Conservation (phyloP, 306 rosid genomes). For the Dryas drummondii region DNA sequence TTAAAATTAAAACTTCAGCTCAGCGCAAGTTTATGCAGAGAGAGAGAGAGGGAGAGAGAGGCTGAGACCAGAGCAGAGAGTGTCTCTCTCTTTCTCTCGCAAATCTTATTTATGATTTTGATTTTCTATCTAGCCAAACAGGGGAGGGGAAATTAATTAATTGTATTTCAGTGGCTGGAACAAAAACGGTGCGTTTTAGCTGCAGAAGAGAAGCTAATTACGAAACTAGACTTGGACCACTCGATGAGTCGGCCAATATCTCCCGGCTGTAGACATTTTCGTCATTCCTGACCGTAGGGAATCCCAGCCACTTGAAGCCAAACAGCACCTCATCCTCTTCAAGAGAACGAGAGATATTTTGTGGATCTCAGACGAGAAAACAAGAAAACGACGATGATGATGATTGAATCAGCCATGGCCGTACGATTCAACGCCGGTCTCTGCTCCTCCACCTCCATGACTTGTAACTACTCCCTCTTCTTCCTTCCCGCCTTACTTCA, state of each 20-base stretch:
- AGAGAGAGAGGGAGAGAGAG: neutral
- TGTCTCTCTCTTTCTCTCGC: neutral
- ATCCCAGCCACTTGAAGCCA: conserved; percentile 3
- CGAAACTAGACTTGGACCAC: neutral
- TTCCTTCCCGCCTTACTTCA: neutral
- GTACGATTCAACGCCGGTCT: conserved; percentile 53
- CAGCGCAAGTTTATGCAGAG: neutral
- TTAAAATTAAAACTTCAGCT: conserved; percentile 7
- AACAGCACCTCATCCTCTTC: neutral
- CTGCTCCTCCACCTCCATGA: conserved; percentile 42
- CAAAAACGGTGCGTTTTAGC: neutral
- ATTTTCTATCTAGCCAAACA: conserved; percentile 5
- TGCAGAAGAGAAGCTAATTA: neutral
- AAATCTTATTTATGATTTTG: neutral
- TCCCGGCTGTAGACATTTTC: neutral
- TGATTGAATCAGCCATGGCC: conserved; percentile 74
- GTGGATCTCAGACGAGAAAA: neutral
- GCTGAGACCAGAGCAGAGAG: neutral
- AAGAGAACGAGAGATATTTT: neutral
- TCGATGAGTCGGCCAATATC: too few species aligned
- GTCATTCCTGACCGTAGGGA: neutral
- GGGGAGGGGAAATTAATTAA: neutral
- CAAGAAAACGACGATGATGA: conserved; percentile 23
- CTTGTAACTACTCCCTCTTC: conserved; percentile 40
- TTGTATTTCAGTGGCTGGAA: neutral